Base-by-base conservation (phyloP, 768 basidiomycete species). In the Trametes cubensis region DNA sequence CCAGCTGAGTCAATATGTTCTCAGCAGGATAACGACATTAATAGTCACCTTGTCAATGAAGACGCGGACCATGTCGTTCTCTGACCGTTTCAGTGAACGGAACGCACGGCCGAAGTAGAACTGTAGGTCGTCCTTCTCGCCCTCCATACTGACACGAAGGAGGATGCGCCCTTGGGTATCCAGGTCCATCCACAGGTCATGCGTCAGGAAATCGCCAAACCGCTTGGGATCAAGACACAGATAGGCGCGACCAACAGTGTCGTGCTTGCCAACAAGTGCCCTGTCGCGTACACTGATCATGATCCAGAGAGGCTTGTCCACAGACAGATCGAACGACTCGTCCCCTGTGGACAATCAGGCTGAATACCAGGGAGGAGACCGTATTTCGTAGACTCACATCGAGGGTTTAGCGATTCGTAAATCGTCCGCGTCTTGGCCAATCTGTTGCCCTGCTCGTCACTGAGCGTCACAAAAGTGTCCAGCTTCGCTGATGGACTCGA, bases 81-180 rank as follows among this genome's bases (percentile, higher is more conserved):
- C 94, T 0, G 94, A 92, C 34, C 95, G 80, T 76, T 98, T 98
- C 67, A 99, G 73, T 41, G 88, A 93, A 48, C 96, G 82, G 82
- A 99, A 99, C 3, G 89, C 96, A 34, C 95, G 83, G 26, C 97
- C 97, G 70, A 98, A 99, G 80, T 91, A 95, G 79, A 97, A 99
- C 67, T 92, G 92, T 8, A 94, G 92, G 72, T 99, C 97, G 68
- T 97, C 95, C 76, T 96, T 95, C 81, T 98, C 97, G 55, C 95
- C 95, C 71, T 99, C 97, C 95, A 98, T 97, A 71, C 94, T 95
- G 60, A 98, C 83, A 20, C 97, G 85, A 34, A 97, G 78, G 40
- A 97, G 77, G 52, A 98, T 82, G 38, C 94, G 85, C 5, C 97
- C 95, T 56, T 86, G 82, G 0, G 88, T 86, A 71, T 98, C 95